Base-by-base conservation (phyloP, 2,329 filamentous ascomycete species). In the Fusarium nematophilum region DNA sequence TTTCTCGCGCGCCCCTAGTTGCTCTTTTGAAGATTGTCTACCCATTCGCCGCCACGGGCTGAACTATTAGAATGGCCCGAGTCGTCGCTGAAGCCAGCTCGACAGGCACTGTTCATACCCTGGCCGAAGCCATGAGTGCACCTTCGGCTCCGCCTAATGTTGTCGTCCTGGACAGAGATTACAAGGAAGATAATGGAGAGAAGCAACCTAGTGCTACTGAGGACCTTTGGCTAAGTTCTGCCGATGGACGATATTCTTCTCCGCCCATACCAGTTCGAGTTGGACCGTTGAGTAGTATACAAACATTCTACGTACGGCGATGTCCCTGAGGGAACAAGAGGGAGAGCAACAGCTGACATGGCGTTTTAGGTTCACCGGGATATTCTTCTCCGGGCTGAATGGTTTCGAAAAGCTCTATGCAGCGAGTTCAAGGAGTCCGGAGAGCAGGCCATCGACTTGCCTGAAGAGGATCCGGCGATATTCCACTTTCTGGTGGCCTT, bases 401-500 rank as follows among this genome's bases (percentile, higher is more conserved):
- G 79, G 72, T 84, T 84, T 64, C 74, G 73, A 44, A 81, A 75
- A 57, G 81, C 81, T 11, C 72, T 84, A 6, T 78, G 78, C 54
- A 81, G 81, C 29, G 70, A 73, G 21, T 84, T 83, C 60, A 74
- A 65, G 44, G 82, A 84, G 63, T 76, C 79, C 2, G 73, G 72
- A 15, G 73, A 77, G 13, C 79, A 82, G 57, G 74, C 75, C 11
- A 76, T 84, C 45, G 74, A 81, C 62, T 70, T 84, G 2, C 81
- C 80, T 0, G 81, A 83, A 53, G 81, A 84, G 55, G 76, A 83
- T 58, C 79, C 81, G 3, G 76, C 77, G 48, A 76, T 81, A 39
- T 84, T 84, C 57, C 79, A 81, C 53, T 82, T 83, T 57, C 68
- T 84, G 34, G 71, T 84, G 29, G 79, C 80, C n/a, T 83, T 77